These are phyloP conservation scores for Geotrichum histeridarum DNA, from an alignment of 1,139 yeast species.

Conservation along the genomic window DNA sequence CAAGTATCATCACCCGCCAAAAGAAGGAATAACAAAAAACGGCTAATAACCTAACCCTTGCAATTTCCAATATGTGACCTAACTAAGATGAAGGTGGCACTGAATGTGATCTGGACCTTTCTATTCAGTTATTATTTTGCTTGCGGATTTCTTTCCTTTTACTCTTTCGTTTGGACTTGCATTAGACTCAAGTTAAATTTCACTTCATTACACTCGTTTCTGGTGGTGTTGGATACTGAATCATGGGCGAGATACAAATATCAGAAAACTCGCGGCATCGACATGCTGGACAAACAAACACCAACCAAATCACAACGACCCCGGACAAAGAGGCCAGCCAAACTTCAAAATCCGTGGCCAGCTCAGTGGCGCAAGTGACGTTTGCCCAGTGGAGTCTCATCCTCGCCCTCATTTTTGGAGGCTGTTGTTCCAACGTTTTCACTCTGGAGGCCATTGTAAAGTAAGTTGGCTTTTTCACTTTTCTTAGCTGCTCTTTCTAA, in stretches of 20 bases:
- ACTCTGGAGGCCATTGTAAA: constrained; percentile 53
- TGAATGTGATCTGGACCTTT: background rate
- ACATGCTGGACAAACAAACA: too few species aligned
- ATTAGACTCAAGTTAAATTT: too few species aligned
- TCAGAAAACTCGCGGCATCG: too few species aligned
- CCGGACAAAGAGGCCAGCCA: background rate
- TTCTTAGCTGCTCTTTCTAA: background rate
- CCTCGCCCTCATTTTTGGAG: constrained; percentile 53
- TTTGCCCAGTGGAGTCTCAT: constrained; percentile 26
- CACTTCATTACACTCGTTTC: too few species aligned
- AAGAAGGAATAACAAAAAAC: background rate
- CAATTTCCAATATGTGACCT: background rate
- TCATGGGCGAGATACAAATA: too few species aligned
- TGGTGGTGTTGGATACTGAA: too few species aligned
- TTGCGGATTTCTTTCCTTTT: background rate
- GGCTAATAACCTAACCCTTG: constrained; percentile 3
- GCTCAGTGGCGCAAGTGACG: constrained; percentile 16
- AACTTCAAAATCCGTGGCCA: background rate
- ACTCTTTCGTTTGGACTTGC: background rate
- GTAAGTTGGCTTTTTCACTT: constrained; percentile 17
- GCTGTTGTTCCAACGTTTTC: constrained; percentile 68
- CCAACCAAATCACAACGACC: background rate
- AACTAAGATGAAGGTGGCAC: background rate
- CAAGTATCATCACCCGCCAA: background rate
- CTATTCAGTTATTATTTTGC: background rate